Percentiles rank a stretch among this genome's conserved stretches.
phyloP scores from a whole-genome alignment of 148 eudicot genomes.

The Euryodendron excelsum region DNA sequence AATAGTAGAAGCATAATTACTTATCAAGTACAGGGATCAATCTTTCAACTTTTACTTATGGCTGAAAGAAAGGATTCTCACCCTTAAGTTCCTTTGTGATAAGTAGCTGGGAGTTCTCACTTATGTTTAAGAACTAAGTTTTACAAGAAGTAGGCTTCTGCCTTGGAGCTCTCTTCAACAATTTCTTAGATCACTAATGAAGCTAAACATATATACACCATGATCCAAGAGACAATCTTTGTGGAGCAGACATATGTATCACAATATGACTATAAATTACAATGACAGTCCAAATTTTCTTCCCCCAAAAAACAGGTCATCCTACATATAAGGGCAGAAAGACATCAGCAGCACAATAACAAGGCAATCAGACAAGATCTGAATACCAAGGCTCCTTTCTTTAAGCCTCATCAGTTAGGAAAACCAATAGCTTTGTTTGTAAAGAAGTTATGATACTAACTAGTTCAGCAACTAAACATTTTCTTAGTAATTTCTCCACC shows the following conservation, averaged over 20 bases:
- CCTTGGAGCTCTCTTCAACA: background rate
- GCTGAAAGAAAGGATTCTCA: background rate
- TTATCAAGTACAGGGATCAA: background rate
- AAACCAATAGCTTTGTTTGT: too few species aligned
- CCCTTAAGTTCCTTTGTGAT: background rate
- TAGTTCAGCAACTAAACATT: background rate
- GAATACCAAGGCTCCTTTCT: too few species aligned
- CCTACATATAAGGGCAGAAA: background rate
- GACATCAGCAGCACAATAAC: background rate
- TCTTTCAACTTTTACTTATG: background rate
- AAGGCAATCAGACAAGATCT: conserved; percentile 1
- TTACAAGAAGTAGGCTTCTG: background rate
- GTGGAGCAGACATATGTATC: background rate
- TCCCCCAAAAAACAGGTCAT: background rate
- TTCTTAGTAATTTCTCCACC: background rate
- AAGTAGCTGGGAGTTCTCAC: background rate
- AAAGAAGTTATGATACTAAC: background rate
- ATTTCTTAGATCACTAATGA: background rate
- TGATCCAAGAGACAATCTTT: background rate
- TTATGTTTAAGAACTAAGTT: background rate
- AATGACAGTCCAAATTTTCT: background rate
- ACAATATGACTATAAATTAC: background rate
- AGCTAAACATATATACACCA: background rate
- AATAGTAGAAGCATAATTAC: conserved; percentile 1
- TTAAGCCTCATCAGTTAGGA: too few species aligned